Base-by-base conservation (phyloP, 1,284 basidiomycete genomes). In the Phellopilus nigrolimitatus region DNA sequence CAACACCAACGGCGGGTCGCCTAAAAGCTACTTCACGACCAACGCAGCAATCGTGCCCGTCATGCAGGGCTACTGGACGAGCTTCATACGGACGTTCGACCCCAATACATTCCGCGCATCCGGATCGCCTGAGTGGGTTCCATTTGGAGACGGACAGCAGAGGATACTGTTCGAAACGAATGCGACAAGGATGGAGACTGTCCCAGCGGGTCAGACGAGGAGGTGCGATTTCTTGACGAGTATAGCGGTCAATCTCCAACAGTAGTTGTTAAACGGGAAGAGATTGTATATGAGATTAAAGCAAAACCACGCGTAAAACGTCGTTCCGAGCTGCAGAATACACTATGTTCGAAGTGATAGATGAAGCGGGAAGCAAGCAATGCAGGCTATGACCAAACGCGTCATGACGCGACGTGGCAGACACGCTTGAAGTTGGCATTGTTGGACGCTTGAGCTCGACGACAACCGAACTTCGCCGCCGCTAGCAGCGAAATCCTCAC, bases 361-460 rank as follows among this genome's bases (percentile, higher is more conserved):
- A n/a, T n/a, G n/a, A n/a, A n/a, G n/a, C n/a, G n/a, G n/a, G n/a
- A n/a, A n/a, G n/a, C n/a, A n/a, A n/a, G n/a, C n/a, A n/a, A n/a
- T n/a, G n/a, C n/a, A n/a, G n/a, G n/a, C n/a, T n/a, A n/a, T n/a
- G n/a, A n/a, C n/a, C n/a, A n/a, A 17, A 44, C 42, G 42, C 28
- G 42, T 5, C 10, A 10, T 9, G 6, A 13, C 10, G 40, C 37
- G n/a, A 64, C 62, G 61, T 66, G 62, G 57, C 55, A 49, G 28
- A 17, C 41, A 17, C 31, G 24, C n/a, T n/a, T n/a, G n/a, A n/a
- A n/a, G n/a, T n/a, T n/a, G n/a, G n/a, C n/a, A n/a, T n/a, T 6
- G 40, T 7, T 22, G 13, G 2, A 31, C n/a, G 17, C 13, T 34
- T 17, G 36, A 3, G 17, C 13, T 15, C 13, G 8, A 34, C 19